Percentiles rank a stretch among this genome's conserved stretches.
Conservation (phyloP, 2,329 filamentous ascomycete genomes). For the Sordariomycetes sp. region DNA sequence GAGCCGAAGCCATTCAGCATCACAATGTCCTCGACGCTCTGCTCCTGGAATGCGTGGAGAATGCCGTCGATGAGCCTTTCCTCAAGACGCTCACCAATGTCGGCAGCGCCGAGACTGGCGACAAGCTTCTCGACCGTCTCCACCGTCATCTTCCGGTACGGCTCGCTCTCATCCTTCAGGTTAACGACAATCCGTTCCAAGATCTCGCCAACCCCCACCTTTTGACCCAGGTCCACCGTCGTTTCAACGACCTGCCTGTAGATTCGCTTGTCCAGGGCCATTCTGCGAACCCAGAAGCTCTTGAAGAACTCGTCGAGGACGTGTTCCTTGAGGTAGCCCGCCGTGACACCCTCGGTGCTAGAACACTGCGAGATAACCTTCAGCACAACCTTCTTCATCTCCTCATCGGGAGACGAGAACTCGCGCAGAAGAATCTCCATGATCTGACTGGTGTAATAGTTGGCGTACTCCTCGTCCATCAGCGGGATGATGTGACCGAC, state of each 20-base stretch:
- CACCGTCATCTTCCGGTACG: conserved; percentile 97
- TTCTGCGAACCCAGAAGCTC: conserved; percentile 93
- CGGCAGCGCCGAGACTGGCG: conserved; percentile 81
- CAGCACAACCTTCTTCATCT: conserved; percentile 99
- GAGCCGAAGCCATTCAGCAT: conserved; percentile 97
- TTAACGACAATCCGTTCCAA: conserved; percentile 87
- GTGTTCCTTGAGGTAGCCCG: conserved; percentile 87
- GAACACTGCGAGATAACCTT: conserved; percentile 97
- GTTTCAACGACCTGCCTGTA: conserved; percentile 97
- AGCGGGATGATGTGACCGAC: conserved; percentile 96
- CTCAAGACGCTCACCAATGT: conserved; percentile 84
- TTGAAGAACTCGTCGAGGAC: conserved; percentile 97
- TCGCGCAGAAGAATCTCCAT: conserved; percentile 97
- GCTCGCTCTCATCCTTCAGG: conserved; percentile 94
- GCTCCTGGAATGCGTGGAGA: conserved; percentile 92
- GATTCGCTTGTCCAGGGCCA: conserved; percentile 95
- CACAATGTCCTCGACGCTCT: conserved; percentile 89
- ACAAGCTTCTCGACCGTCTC: conserved; percentile 97
- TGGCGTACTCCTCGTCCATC: conserved; percentile 99
- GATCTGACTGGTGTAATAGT: conserved; percentile 96
- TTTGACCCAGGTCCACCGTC: conserved; percentile 91
- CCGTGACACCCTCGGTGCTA: conserved; percentile 86
- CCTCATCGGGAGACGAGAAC: conserved; percentile 92
- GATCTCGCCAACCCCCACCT: conserved; percentile 95
- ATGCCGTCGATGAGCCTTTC: conserved; percentile 93